Conservation (phyloP, 192 early-diverging fungal species). For the Coemansia sp. region DNA sequence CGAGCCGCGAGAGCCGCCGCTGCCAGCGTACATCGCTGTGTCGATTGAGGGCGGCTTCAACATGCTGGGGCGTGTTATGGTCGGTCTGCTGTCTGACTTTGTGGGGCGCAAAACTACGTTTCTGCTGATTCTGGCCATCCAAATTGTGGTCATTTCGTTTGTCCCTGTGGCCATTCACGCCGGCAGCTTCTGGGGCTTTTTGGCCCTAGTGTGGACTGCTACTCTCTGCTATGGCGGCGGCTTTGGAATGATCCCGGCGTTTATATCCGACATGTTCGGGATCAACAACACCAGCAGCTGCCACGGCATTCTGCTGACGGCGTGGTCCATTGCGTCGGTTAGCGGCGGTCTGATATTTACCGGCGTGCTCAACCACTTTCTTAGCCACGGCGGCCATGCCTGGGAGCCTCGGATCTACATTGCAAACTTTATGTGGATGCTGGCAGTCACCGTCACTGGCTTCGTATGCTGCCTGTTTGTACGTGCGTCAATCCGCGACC, state of each 20-base stretch:
- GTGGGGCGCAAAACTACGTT: conserved; percentile 65
- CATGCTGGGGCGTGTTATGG: conserved; percentile 59
- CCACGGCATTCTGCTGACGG: conserved; percentile 74
- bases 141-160: conserved; percentile 58
- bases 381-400: conserved; percentile 49
- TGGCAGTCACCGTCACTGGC: conserved; percentile 57
- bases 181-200: conserved; percentile 58
- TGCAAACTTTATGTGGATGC: conserved; percentile 72
- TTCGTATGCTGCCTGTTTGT: conserved; percentile 61
- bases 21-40: conserved; percentile 53
- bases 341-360: conserved; percentile 69
- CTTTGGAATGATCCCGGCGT: conserved; percentile 74
- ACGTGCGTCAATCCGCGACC: conserved; percentile 66
- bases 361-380: conserved; percentile 57
- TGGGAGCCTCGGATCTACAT: conserved; percentile 52
- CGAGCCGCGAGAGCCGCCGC: conserved; percentile 24
- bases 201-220: conserved; percentile 59
- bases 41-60: conserved; percentile 64
- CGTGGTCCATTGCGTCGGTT: conserved; percentile 71
- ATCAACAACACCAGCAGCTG: conserved; percentile 72
- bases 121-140: conserved; percentile 58
- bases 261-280: conserved; percentile 75
- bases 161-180: conserved; percentile 59
- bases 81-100: conserved; percentile 56
- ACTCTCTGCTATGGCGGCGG: conserved; percentile 74